These are phyloP conservation scores for Penicillium bovifimosum DNA, from an alignment of 495 filamentous ascomycete genomes.

Conservation along the genomic window DNA sequence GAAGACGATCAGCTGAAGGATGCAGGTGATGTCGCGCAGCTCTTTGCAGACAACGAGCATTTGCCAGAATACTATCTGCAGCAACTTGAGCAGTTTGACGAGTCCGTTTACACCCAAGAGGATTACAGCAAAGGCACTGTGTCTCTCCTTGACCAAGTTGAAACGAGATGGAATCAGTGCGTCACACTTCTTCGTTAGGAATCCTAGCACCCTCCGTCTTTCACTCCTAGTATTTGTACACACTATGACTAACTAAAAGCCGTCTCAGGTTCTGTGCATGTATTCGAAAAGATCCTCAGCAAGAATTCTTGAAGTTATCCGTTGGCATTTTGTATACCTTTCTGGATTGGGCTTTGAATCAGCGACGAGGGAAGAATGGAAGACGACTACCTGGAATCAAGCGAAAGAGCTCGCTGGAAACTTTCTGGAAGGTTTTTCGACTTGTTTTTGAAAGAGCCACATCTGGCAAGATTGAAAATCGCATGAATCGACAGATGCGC, in stretches of 20 bases:
- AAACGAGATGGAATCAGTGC: neutral
- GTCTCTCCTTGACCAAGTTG: neutral
- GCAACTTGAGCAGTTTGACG: neutral
- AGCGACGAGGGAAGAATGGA: constrained; percentile 24
- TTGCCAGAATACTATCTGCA: neutral
- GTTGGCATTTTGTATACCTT: constrained; percentile 23
- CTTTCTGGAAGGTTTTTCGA: constrained; percentile 27
- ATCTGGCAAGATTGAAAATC: constrained; percentile 18
- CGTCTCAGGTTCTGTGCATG: constrained; percentile 22
- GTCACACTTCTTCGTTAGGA: too few relatives aligned
- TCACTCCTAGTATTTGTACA: neutral
- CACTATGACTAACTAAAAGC: constrained; percentile 1
- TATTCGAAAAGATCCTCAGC: constrained; percentile 20
- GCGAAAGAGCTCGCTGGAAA: constrained; percentile 19
- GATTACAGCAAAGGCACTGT: neutral
- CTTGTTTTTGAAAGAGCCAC: constrained; percentile 24
- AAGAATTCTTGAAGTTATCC: constrained; percentile 17
- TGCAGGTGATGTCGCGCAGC: neutral
- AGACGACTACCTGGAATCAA: constrained; percentile 22
- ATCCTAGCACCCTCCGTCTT: too few relatives aligned
- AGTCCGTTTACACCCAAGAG: neutral
- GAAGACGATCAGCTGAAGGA: neutral
- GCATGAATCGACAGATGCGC: constrained; percentile 23
- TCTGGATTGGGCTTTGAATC: constrained; percentile 29
- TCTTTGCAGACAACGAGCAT: neutral